Percentiles rank a stretch among this genome's conserved stretches.
Conservation (phyloP, 345 rosid genomes). For the Brassica napus region Da-Ae NC_063445.1:5990501-5991000, state of each 20-base stretch:
- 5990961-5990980: conserved; percentile 57
- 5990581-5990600: conserved; percentile 54
- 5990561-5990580: conserved; percentile 56
- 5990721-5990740: conserved; percentile 62
- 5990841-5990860: conserved; percentile 76
- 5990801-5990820: conserved; percentile 79
- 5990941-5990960: conserved; percentile 60
- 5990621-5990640: conserved; percentile 60
- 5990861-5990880: conserved; percentile 65
- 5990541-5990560: conserved; percentile 63
- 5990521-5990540: conserved; percentile 53
- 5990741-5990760: conserved; percentile 67
- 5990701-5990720: conserved; percentile 52
- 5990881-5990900: conserved; percentile 57
- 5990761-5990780: conserved; percentile 62
- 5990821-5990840: conserved; percentile 66
- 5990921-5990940: conserved; percentile 62
- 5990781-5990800: conserved; percentile 71
- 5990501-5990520: conserved; percentile 77
- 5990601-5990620: conserved; percentile 61
- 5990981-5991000: conserved; percentile 42
- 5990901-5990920: conserved; percentile 62
- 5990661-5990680: conserved; percentile 61
- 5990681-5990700: conserved; percentile 62
- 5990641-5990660: conserved; percentile 74